Evolutionary conservation across 441 rosid species (phyloP).

Genomic region (Erodium chrysanthum): DNA sequence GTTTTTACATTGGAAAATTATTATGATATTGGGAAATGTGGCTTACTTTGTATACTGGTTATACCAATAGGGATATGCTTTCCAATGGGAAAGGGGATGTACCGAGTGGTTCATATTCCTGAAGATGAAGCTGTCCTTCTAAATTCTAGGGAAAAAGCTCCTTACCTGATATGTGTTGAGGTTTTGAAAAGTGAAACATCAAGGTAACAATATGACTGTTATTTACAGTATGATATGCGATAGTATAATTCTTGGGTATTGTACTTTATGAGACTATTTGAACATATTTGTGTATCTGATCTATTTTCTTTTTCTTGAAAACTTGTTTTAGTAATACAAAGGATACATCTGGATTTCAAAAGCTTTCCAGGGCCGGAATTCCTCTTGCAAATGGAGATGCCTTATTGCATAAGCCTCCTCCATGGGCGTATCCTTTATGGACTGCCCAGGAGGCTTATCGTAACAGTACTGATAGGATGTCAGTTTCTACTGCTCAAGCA

Average conservation of each 20-base stretch:
- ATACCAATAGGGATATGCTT: conserved; percentile 73
- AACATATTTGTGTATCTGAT: not conserved
- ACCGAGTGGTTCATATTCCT: conserved; percentile 91
- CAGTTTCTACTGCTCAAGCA: conserved; percentile 85
- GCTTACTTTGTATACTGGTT: conserved; percentile 18
- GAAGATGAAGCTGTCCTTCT: conserved; percentile 95
- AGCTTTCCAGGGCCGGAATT: conserved; percentile 91
- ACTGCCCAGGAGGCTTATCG: conserved; percentile 91
- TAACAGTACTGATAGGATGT: conserved; percentile 94
- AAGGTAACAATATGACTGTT: conserved; percentile 36
- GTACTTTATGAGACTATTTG: not conserved
- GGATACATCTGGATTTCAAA: conserved; percentile 65
- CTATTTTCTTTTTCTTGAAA: conserved; percentile 18
- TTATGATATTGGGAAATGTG: too few species aligned
- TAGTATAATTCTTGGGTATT: conserved; percentile 3
- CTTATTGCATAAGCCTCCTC: conserved; percentile 89
- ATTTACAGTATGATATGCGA: not conserved
- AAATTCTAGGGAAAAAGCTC: conserved; percentile 99
- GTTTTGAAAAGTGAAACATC: conserved; percentile 76
- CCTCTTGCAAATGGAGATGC: conserved; percentile 98
- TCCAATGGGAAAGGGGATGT: conserved; percentile 95
- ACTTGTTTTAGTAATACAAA: conserved; percentile 45
- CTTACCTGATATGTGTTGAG: conserved; percentile 80
- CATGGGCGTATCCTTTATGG: conserved; percentile 99
- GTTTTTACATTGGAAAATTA: not conserved